Base-by-base conservation (phyloP, 768 basidiomycete genomes). In the Auricularia sp. region DNA sequence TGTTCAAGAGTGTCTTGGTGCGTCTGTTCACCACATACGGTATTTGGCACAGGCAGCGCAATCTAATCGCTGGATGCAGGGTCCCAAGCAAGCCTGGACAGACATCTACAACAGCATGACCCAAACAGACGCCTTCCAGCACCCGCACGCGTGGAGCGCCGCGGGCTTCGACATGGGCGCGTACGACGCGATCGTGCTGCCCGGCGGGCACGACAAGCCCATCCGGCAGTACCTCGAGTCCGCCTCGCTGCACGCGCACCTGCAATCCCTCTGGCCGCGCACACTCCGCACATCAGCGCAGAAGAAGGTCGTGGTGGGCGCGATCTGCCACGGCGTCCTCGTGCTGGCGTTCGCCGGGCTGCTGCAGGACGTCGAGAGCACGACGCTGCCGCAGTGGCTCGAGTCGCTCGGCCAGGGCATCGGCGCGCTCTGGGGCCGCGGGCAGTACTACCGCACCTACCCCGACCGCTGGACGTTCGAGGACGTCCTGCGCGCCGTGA, bases 241-340 rank as follows among this genome's bases (percentile, higher is more conserved):
- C 16, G 3, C 12, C 0, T 53, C 62, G 12, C 65, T 66, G n/a
- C 61, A 66, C 36, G 65, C 35, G 1, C 65, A 44, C 16, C 58
- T 66, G 0, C 1, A 35, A 5, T 21, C 16, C 7, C 63, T 42
- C 62, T 63, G 60, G 54, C 65, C 65, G 16, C 58, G 16, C 36
- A 62, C 61, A 4, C 33, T 5, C 33, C 64, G 35, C 58, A 29
- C 29, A 23, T n/a, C 63, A 3, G 2, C 29, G 39, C 8, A 54
- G 35, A 16, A 42, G 39, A 42, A 42, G 2, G 39, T 42, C 3
- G 65, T 63, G 3, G 23, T 66, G 4, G 65, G 33, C 8, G 61
- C 62, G 0, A 66, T 66, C 36, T 63, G 65, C 53, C 65, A 63
- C 36, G 65, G 65, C 54, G 47, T 61, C n/a, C 58, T 66, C 18